These are phyloP conservation scores for Vicia sativa DNA, from an alignment of 306 rosid species.

Conservation along the genomic window DNA sequence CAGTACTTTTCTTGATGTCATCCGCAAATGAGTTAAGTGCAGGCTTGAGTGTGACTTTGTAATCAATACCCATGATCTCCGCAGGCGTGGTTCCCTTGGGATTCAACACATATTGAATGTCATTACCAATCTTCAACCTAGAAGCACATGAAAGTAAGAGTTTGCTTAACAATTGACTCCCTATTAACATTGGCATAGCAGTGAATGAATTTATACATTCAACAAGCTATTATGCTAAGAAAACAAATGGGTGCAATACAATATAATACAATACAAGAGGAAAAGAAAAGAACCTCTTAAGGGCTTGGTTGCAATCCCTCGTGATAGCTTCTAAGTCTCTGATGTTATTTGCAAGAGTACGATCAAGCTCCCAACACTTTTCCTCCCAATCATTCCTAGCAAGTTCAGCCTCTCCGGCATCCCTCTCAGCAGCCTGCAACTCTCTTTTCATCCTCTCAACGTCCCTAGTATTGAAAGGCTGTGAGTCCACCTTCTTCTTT, in stretches of 20 bases:
- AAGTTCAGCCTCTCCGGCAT: slow-evolving; percentile 65
- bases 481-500: slow-evolving; percentile 67
- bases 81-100: slow-evolving; percentile 70
- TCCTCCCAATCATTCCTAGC: slow-evolving; percentile 81
- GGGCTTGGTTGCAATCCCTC: slow-evolving; percentile 75
- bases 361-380: slow-evolving; percentile 73
- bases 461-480: slow-evolving; percentile 73
- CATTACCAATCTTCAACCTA: slow-evolving; percentile 76
- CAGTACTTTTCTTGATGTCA: slow-evolving; percentile 64
- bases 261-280: not conserved
- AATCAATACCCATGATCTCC: slow-evolving; percentile 83
- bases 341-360: slow-evolving; percentile 49
- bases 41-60: slow-evolving; percentile 66
- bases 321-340: slow-evolving; percentile 74
- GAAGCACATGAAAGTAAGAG: slow-evolving; percentile 26
- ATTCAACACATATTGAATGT: slow-evolving; percentile 69
- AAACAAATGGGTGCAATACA: not conserved
- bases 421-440: slow-evolving; percentile 84
- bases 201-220: no score
- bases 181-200: not conserved
- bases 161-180: not conserved
- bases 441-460: slow-evolving; percentile 94
- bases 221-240: no score
- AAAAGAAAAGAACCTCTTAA: slow-evolving; percentile 56
- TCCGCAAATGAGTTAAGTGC: slow-evolving; percentile 55